Base-by-base conservation (phyloP, 441 rosid species). In the Daphne laureola region DNA sequence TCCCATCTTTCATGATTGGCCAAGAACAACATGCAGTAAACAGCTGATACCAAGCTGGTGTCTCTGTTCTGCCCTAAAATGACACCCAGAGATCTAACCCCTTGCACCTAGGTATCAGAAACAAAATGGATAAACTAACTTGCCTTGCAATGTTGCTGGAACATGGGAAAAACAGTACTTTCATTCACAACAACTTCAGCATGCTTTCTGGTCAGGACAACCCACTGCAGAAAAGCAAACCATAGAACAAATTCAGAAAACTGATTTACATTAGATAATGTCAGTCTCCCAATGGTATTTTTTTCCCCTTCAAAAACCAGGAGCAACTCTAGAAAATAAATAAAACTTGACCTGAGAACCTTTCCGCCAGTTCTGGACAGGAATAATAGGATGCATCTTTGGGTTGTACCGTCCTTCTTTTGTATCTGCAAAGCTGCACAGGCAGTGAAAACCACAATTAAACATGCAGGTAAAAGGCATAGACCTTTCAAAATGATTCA, bases 371-470 rank as follows among this genome's bases (percentile, higher is more conserved):
- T 85, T 90, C 67, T 74, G 65, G 63, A 85, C 85, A 67, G 87
- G 90, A 65, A 93, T 74, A 47, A 72, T 54, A 46, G 90, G 87
- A 70, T 60, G 52, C 96, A 92, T 89, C 75, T 73, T 92, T 43
- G 98, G 98, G 70, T 93, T 93, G 67, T 93, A 93, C 54, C 98
- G 96, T 8, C 94, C 96, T 67, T 93, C 96, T 71, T 93, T 87
- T 43, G 89, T 74, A 73, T 93, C 97, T 63, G 98, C 83, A 73
- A 93, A 93, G 81, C 98, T 93, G 95, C 70, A 61, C 57, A 27
- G 44, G 38, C 38, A 7, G 11, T 31, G 38, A 31, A 67, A 31
- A 57, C 46, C 8, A 48, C 53, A 17, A 21, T 51, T 53, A 53
- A 43, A 52, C 45, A 49, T 1, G 17, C 42, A 3, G 59, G 44